A percentile compares a stretch with the other conserved stretches of the same genome.
Evolutionary conservation across 2,329 filamentous ascomycete genomes (phyloP).

Genomic region (Catunica adiposa): DNA sequence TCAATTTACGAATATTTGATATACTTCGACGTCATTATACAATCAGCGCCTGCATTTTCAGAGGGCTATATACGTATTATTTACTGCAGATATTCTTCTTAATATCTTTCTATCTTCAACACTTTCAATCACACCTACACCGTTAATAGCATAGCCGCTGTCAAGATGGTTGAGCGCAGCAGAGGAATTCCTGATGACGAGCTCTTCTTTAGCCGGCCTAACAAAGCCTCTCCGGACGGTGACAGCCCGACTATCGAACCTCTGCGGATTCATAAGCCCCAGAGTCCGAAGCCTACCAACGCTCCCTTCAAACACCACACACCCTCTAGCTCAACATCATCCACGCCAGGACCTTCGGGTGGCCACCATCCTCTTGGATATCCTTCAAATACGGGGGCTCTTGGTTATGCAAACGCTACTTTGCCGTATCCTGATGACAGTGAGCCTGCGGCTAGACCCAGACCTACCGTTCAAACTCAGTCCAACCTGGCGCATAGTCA

Average conservation of each 20-base stretch:
- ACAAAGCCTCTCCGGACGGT: conserved; percentile 25
- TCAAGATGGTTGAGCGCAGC: conserved; percentile 28
- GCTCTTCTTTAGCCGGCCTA: conserved; percentile 57
- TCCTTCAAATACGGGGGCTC: conserved; percentile 53
- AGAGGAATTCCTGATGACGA: conserved; percentile 62
- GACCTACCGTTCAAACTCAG: conserved; percentile 22
- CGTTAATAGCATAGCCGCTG: background rate
- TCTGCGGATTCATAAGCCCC: conserved; percentile 67
- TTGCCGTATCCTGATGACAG: conserved; percentile 62
- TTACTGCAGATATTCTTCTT: too few species aligned
- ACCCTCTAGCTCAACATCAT: conserved; percentile 24
- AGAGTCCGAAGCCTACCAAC: conserved; percentile 36
- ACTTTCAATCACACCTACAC: background rate
- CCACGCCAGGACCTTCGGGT: conserved; percentile 25
- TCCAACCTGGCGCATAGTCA: conserved; percentile 30
- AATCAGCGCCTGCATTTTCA: background rate
- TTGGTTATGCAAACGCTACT: conserved; percentile 46
- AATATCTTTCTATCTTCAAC: background rate
- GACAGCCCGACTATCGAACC: conserved; percentile 72
- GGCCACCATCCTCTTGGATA: conserved; percentile 41
- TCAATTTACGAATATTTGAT: background rate
- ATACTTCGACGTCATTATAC: background rate
- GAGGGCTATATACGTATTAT: background rate
- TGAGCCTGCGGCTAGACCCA: conserved; percentile 25
- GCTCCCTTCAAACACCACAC: conserved; percentile 33